These are phyloP conservation scores for Podaxis rugospora DNA, from an alignment of 768 basidiomycete genomes.

Conservation along the genomic window DNA sequence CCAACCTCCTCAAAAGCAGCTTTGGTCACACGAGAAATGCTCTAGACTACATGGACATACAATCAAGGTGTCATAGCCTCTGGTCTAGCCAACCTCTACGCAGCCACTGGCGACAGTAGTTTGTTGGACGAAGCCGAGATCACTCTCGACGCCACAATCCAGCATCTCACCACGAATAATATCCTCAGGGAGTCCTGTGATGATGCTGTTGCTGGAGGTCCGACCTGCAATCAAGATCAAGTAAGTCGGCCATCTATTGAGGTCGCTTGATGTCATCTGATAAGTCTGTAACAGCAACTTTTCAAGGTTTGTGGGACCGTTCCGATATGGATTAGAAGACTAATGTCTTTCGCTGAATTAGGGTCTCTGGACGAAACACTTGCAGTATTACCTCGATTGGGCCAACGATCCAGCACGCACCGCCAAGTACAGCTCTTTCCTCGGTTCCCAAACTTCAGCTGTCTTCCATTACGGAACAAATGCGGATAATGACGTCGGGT, in stretches of 20 bases:
- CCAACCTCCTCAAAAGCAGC: neutral
- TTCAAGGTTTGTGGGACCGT: slow-evolving; percentile 31
- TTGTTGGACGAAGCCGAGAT: slow-evolving; percentile 45
- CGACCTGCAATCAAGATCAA: slow-evolving; percentile 44
- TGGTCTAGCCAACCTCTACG: slow-evolving; percentile 43
- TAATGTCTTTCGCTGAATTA: slow-evolving; percentile 12
- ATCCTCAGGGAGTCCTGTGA: slow-evolving; percentile 53
- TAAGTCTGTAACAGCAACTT: slow-evolving; percentile 28
- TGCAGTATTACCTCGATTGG: slow-evolving; percentile 44
- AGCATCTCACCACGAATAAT: slow-evolving; percentile 30
- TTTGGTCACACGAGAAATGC: neutral
- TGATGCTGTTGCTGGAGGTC: slow-evolving; percentile 30
- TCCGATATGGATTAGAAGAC: neutral
- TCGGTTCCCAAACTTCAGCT: slow-evolving; percentile 36
- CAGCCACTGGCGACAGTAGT: slow-evolving; percentile 31
- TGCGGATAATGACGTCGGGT: slow-evolving; percentile 36
- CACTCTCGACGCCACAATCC: slow-evolving; percentile 48
- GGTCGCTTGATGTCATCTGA: neutral
- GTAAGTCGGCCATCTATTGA: slow-evolving; percentile 15
- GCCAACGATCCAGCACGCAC: slow-evolving; percentile 37
- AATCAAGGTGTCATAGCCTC: slow-evolving; percentile 58
- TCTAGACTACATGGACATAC: slow-evolving; percentile 55
- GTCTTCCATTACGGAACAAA: slow-evolving; percentile 41
- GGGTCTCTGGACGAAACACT: slow-evolving; percentile 51
- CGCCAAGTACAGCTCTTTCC: slow-evolving; percentile 37